These are phyloP conservation scores for Areca catechu DNA, from an alignment of 176 grass and related monocot genomes.

Conservation along the genomic window DNA sequence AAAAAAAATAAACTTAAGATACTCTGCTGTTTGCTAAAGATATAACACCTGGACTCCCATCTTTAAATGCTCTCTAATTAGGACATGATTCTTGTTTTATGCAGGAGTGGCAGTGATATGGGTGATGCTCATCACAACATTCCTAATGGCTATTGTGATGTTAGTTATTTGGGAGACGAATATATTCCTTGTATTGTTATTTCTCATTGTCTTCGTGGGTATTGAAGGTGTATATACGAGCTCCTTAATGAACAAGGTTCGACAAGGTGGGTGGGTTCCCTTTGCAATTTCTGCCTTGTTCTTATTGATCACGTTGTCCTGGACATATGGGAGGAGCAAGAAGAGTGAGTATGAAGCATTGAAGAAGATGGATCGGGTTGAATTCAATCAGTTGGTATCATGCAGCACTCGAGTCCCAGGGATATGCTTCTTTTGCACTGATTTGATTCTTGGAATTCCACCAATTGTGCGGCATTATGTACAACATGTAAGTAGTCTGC, in stretches of 20 bases:
- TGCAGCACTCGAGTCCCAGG: conserved; percentile 39
- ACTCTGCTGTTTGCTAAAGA: too few species aligned
- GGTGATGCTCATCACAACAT: conserved; percentile 90
- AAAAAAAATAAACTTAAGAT: too few species aligned
- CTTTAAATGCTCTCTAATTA: background rate
- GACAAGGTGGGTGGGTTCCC: conserved; percentile 74
- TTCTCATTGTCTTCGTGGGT: conserved; percentile 26
- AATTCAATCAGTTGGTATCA: conserved; percentile 29
- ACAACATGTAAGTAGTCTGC: conserved; percentile 43
- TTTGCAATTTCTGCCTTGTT: conserved; percentile 71
- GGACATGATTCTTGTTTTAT: background rate
- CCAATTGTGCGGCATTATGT: conserved; percentile 61
- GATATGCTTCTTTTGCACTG: conserved; percentile 64
- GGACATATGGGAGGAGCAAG: conserved; percentile 77
- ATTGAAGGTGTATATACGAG: conserved; percentile 56
- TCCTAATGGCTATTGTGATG: conserved; percentile 51
- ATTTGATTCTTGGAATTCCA: conserved; percentile 66
- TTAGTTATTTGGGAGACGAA: conserved; percentile 51
- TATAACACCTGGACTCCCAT: too few species aligned
- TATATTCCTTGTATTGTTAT: conserved; percentile 21
- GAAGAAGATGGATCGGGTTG: conserved; percentile 38
- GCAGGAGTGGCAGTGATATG: conserved; percentile 77
- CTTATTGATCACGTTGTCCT: conserved; percentile 54
- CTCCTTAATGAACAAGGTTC: conserved; percentile 59
- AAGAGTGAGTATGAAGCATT: conserved; percentile 45